Evolutionary conservation across 2,329 filamentous ascomycete genomes (phyloP).

Genomic region (Colletotrichum melonis): DNA sequence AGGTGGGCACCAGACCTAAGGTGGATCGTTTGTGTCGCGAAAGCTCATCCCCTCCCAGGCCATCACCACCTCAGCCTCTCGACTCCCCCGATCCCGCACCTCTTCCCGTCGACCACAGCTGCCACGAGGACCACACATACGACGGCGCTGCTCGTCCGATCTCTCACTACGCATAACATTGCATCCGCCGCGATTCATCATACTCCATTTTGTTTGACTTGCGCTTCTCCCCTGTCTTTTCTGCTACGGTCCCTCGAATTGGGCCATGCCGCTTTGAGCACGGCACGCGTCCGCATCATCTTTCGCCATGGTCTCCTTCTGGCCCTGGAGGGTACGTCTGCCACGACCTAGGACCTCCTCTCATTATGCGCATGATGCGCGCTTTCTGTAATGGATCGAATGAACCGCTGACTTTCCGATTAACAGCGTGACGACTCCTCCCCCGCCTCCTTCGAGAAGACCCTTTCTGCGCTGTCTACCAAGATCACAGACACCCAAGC

Average conservation of each 20-base stretch:
- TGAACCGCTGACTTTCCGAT: not conserved
- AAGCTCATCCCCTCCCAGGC: not conserved
- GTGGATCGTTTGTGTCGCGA: not conserved
- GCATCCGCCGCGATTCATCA: not conserved
- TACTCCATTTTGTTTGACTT: not conserved
- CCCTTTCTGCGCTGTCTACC: constrained; percentile 80
- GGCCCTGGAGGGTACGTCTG: constrained; percentile 81
- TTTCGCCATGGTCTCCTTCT: constrained; percentile 79
- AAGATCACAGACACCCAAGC: constrained; percentile 84
- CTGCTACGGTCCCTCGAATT: not conserved
- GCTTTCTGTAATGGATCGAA: not conserved
- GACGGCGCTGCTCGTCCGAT: constrained; percentile 8
- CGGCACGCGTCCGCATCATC: constrained; percentile 32
- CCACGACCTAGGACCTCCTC: not conserved
- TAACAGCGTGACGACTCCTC: constrained; percentile 80
- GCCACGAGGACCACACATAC: constrained; percentile 4
- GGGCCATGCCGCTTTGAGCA: constrained; percentile 30
- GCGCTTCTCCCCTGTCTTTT: not conserved
- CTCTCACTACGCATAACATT: constrained; percentile 8
- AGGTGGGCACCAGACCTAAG: too few relatives aligned
- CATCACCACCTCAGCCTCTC: not conserved
- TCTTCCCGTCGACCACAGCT: not conserved
- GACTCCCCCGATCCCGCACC: constrained; percentile 11
- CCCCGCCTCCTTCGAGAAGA: constrained; percentile 92
- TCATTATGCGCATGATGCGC: not conserved